Base-by-base conservation (phyloP, 2,329 filamentous ascomycete genomes). In the Aspergillus aculeatinus region DNA sequence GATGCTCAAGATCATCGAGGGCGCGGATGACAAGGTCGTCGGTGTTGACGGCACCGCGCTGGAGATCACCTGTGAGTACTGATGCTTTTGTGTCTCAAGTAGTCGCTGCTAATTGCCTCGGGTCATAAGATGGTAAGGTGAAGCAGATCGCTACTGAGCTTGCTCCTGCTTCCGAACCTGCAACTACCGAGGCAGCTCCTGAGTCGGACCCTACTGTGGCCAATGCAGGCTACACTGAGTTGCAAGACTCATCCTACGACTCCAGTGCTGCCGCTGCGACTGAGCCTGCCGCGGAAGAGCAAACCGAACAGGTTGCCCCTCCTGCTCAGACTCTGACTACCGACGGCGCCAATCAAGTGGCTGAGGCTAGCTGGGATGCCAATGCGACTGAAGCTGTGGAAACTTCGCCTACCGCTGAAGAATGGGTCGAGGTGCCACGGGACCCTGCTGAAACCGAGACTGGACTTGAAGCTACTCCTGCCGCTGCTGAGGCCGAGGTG, bases 401-500 rank as follows among this genome's bases (percentile, higher is more conserved):
- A 53, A 79, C 82, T 58, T 79, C 82, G 25, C 72, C 82, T 12
- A 73, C 73, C 48, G 79, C 82, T 29, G 90, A 93, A 66, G 84
- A 82, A 56, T 95, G 91, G 85, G 89, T 96, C 61, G 86, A 92
- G 73, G 81, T 91, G 49, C 86, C 91, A 55, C 86, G 89, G 59
- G 86, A 93, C 70, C 84, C 88, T 51, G 79, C 85, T 55, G 92
- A 96, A 81, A 88, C 89, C 5, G 90, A 95, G 63, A 86, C 83
- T 42, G 86, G 85, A 42, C 73, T 86, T 48, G 78, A 82, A 51
- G 85, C 86, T 27, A 86, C 85, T n/a, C 84, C 87, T 51, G 86
- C 85, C 6, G 79, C 80, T 9, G 75, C 79, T 5, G 89, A 95
- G 66, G 85, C 82, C 31, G 85, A 85, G 44, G 71, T 84, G 55